phyloP scores from a whole-genome alignment of 139 green algal species.

The Bryopsis sp. region DNA sequence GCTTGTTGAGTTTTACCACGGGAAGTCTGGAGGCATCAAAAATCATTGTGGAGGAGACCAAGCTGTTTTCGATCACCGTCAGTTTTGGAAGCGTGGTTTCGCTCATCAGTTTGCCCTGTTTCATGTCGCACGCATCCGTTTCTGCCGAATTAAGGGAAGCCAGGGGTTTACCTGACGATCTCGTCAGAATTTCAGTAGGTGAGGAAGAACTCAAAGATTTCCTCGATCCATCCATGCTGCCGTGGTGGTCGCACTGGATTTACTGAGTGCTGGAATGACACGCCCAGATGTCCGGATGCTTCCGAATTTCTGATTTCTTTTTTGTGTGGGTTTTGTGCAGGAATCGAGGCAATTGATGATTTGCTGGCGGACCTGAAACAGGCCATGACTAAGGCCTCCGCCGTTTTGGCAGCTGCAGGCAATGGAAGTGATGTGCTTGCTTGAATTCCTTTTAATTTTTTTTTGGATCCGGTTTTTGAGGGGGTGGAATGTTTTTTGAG shows the following conservation, averaged over 20 bases:
- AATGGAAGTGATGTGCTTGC: too few relatives aligned
- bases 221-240: not conserved
- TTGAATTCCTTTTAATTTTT: too few relatives aligned
- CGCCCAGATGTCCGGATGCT: not conserved
- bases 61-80: constrained; percentile 94
- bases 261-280: not conserved
- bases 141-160: constrained; percentile 76
- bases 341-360: constrained; percentile 82
- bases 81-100: constrained; percentile 84
- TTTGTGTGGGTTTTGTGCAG: constrained; percentile 28
- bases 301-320: too few relatives aligned
- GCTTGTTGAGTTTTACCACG: constrained; percentile 36
- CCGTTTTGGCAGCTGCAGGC: too few relatives aligned
- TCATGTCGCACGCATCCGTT: constrained; percentile 92
- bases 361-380: constrained; percentile 60
- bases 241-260: not conserved
- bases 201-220: not conserved
- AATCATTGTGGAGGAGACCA: constrained; percentile 66
- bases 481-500: too few relatives aligned
- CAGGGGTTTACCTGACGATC: constrained; percentile 86
- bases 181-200: constrained; percentile 78
- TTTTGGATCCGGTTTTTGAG: too few relatives aligned
- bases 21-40: constrained; percentile 38
- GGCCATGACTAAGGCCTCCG: constrained; percentile 42
- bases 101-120: constrained; percentile 91